Evolutionary conservation across 345 rosid species (phyloP), one percentile per base, ranked within the genome.

Genomic region (Geranium rotundifolium): DNA sequence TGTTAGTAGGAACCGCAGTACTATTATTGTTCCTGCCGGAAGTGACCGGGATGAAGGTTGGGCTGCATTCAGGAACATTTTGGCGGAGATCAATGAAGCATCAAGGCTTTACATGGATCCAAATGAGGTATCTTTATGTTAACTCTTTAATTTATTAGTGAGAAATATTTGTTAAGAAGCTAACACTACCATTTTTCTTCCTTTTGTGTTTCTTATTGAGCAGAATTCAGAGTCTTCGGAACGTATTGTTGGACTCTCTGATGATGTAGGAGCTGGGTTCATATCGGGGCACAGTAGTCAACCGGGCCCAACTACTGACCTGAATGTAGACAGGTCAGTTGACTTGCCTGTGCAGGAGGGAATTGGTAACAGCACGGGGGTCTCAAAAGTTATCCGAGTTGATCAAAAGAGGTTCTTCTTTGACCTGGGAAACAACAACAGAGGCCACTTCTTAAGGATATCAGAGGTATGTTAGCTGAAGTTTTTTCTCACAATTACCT

Each of bases 251-350:
- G 99, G 95, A 62, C 96, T 92, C 61, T 92, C 98, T 8, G 93
- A 93, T 80, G 99, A 93, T 73, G 99, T 93, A 3, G 99, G 97
- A 65, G 99, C 97, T 69, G 99, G 99, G 63, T 93, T 93, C 76
- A 93, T 93, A 74, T 79, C 99, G 73, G 98, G 98, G 31, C 91
- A 89, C 64, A 81, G 88, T 61, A 83, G 76, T 62, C 98, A 92
- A 66, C 82, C 89, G 29, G 71, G 77, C 70, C 66, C 91, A 46
- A 72, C 84, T 73, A 79, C 95, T 54, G 97, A 89, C 55, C 71
- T 81, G 73, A 81, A 77, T 71, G 84, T 69, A 52, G 98, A 93
- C 30, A 78, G 90, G 70, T 74, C 90, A 29, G 78, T 71, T 39
- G 97, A 93, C 54, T 76, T 79, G 73, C 81, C 93, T 0, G 73